phyloP scores from a whole-genome alignment of 2,329 filamentous ascomycete genomes.

The Rosellinia necatrix region DNA sequence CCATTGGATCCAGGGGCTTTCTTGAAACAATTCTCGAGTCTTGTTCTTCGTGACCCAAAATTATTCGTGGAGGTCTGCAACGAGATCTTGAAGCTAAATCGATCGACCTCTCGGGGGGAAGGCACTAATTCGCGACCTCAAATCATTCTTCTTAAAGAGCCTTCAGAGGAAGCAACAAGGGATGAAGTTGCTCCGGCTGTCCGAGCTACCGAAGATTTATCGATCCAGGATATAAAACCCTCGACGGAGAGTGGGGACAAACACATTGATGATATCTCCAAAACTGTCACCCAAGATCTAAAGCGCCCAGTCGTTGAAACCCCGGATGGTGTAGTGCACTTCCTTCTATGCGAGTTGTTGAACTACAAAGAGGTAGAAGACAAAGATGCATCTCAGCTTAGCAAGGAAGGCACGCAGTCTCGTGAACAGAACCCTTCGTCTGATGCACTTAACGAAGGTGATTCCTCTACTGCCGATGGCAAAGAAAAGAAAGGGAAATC shows the following conservation, averaged over 20 bases:
- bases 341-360: conserved; percentile 87
- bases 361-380: conserved; percentile 94
- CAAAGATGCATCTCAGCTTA: conserved; percentile 60
- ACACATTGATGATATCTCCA: conserved; percentile 67
- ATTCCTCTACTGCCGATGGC: conserved; percentile 42
- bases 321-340: conserved; percentile 93
- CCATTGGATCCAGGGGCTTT: conserved; percentile 73
- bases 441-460: conserved; percentile 36
- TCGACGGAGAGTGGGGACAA: conserved; percentile 64
- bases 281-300: conserved; percentile 62
- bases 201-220: conserved; percentile 51
- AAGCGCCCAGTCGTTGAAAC: conserved; percentile 89
- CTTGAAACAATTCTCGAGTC: conserved; percentile 75
- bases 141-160: conserved; percentile 49
- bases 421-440: conserved; percentile 43
- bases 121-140: conserved; percentile 41
- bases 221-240: conserved; percentile 59
- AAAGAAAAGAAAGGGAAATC: conserved; percentile 71
- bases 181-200: conserved; percentile 52
- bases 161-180: conserved; percentile 38
- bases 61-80: conserved; percentile 87
- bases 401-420: conserved; percentile 49
- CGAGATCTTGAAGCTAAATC: conserved; percentile 76
- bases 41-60: conserved; percentile 80
- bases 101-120: conserved; percentile 55